Percentiles rank a stretch among this genome's conserved stretches.
Conservation (phyloP, 2,329 filamentous ascomycete genomes). For the Rhinocladiella similis region DNA sequence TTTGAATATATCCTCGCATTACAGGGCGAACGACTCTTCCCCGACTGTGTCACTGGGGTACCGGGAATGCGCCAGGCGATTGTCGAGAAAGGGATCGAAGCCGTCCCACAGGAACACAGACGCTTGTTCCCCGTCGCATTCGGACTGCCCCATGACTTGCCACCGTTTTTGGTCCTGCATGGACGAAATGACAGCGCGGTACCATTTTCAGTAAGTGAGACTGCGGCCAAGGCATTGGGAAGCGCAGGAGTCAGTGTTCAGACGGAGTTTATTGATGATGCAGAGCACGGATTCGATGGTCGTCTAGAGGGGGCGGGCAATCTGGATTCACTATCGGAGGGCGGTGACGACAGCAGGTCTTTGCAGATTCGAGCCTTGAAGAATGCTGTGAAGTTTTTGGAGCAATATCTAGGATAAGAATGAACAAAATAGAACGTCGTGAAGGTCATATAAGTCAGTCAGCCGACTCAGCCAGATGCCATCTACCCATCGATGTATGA, state of each 20-base stretch:
- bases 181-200: conserved; percentile 2
- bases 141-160: neutral
- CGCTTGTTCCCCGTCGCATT: neutral
- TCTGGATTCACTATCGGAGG: no score
- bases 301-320: no score
- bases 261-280: conserved; percentile 1
- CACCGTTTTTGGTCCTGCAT: neutral
- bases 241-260: neutral
- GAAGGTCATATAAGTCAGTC: no score
- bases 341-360: no score
- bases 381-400: no score
- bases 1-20: neutral
- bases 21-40: neutral
- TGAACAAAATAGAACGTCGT: no score
- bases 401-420: no score
- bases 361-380: no score
- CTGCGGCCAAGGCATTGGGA: neutral
- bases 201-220: neutral
- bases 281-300: neutral
- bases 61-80: neutral
- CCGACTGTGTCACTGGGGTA: conserved; percentile 1
- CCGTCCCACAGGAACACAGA: neutral
- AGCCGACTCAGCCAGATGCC: no score
- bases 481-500: no score
- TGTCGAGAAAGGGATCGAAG: neutral